Base-by-base conservation (phyloP, 2,329 filamentous ascomycete species). In the Cladosporium sp. region DNA sequence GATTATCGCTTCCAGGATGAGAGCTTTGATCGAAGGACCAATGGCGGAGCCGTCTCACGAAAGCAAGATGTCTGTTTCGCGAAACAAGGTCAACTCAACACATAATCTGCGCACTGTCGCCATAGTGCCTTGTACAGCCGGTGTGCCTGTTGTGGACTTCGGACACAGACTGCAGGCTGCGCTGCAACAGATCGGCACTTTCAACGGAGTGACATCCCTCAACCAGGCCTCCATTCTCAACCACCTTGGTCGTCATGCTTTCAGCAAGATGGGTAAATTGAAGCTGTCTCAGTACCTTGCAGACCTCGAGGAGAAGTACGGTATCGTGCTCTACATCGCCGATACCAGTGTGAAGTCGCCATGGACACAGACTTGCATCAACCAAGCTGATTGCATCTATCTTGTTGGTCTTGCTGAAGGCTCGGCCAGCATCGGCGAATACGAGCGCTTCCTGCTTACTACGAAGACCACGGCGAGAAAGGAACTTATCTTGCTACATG, bases 321-420 rank as follows among this genome's bases (percentile, higher is more conserved):
- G 94, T 0, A 87, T 99, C 72, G 93, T 99, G 1, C 83, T 99
- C 8, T 99, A 99, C 75, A 89, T 99, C 66, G 95, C 94, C 61
- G 95, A 99, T 77, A 99, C 96, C 5, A 97, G 89, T 67, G 95
- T 98, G 72, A 98, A 97, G 72, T 92, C 96, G 1, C 93, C 94
- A 0, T 99, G 95, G 95, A 99, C 96, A 0, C 93, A 97, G 74
- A 98, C 95, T 0, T 99, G 96, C 76, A 97, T 99, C 69, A 90
- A 91, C 18, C 95, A 99, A 78, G 95, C 95, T 1, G 95, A 99
- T 78, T 97, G 93, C 71, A 97, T 99, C 69, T 84, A 99, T 8
- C 84, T 99, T 10, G 92, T 99, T 31, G 95, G 93, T 0, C 81
- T 98, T 16, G 95, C 93, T 0, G 95, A 98, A 75, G 90, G 90